Percentiles rank a stretch among this genome's conserved stretches.
Conservation (phyloP, 140 eudicot species). For the Cichorium intybus region DNA sequence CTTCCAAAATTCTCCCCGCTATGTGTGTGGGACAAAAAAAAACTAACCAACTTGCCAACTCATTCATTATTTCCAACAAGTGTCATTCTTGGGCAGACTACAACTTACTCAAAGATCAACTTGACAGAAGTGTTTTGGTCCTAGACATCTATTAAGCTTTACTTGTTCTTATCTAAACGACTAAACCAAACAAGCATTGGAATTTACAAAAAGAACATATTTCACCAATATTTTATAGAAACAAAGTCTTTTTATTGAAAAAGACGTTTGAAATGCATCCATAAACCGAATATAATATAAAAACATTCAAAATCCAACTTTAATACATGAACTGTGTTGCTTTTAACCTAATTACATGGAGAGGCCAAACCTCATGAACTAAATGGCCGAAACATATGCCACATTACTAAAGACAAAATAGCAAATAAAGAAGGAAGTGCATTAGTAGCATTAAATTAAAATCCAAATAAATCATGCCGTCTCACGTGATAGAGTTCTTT, state of each 20-base stretch:
- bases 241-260: conserved; percentile 12
- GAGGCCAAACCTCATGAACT: background rate
- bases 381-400: background rate
- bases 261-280: conserved; percentile 1
- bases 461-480: background rate
- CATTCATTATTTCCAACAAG: background rate
- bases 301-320: background rate
- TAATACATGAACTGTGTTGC: background rate
- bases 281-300: background rate
- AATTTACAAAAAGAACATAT: background rate
- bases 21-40: too few relatives aligned
- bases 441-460: background rate
- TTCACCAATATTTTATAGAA: background rate
- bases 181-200: conserved; percentile 9
- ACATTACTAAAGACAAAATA: background rate
- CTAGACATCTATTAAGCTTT: background rate
- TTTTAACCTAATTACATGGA: conserved; percentile 4
- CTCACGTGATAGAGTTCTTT: background rate
- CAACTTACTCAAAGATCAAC: conserved; percentile 2
- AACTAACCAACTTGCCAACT: too few relatives aligned
- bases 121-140: background rate
- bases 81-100: conserved; percentile 4
- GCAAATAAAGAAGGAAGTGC: background rate
- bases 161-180: conserved; percentile 14
- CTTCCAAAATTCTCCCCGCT: too few relatives aligned